Evolutionary conservation across 768 basidiomycete species (phyloP), one percentile per base, ranked within the genome.

Genomic region (Myochromella boudieri): DNA sequence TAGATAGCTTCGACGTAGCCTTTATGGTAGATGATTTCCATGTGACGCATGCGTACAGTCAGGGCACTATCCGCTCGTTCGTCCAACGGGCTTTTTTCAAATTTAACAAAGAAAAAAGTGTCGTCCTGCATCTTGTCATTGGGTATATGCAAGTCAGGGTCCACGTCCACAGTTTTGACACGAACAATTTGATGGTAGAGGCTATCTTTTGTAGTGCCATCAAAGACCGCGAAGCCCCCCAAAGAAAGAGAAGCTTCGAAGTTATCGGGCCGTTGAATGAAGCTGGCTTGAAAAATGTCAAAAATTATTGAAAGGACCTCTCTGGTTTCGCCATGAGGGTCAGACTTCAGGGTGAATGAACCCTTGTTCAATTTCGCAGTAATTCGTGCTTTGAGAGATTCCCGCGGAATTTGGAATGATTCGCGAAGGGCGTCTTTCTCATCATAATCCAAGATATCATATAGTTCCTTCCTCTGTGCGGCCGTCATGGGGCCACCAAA

Each of bases 11-110:
- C 97, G 22, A 98, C 77, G 62, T 95, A 97, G 20, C 91, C 92
- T 59, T 75, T 82, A 61, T 97, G 93, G 61, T 99, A 99, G 32
- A 99, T 89, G 53, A 99, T 87, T 67, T 98, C 95, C 84, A 95
- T 88, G 58, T 95, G 88, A 9, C 91, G 82, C 89, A 97, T 88
- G 46, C 84, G 85, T 37, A 95, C 80, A 10, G 87, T 89, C 43
- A 99, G 71, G 1, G 88, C 91, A 57, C 78, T 95, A 62, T 98
- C 95, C 20, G 97, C 93, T 34, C 91, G 82, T 42, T 86, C 84
- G 62, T 97, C 92, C 31, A 97, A 70, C 7, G 95, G 97, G 53
- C 89, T 93, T 48, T 84, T 85, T 68, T 98, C 97, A 55, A 94
- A 88, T 61, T 90, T 91, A 58, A 95, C 70, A 56, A 81, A 90